Evolutionary conservation across 2,329 filamentous ascomycete species (phyloP).

Genomic region (Verticillium zaregamsianum): DNA sequence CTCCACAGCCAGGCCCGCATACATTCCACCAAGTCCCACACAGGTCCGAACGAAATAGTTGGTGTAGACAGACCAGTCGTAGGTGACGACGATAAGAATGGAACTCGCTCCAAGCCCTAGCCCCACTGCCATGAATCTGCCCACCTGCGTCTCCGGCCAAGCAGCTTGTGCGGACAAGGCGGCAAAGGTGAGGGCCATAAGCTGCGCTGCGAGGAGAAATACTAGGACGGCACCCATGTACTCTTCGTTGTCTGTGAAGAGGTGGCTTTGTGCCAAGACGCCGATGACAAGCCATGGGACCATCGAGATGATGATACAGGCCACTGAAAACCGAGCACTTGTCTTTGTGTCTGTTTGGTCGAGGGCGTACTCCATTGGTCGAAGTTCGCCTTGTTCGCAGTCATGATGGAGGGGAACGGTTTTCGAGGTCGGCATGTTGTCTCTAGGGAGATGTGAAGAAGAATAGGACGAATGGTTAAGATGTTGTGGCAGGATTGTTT

Average conservation of each 20-base stretch:
- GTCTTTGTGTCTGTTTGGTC: neutral
- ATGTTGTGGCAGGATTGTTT: too few species aligned
- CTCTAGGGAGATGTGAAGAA: too few species aligned
- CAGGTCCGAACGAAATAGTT: neutral
- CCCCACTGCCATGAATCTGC: neutral
- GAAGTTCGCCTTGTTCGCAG: neutral
- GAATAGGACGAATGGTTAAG: too few species aligned
- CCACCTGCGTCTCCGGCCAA: neutral
- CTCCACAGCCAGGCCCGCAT: neutral
- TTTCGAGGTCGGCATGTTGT: neutral
- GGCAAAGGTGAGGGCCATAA: neutral
- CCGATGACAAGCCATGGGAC: neutral
- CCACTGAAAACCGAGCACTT: neutral
- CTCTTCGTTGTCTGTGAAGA: neutral
- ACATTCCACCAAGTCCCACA: neutral
- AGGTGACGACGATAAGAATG: neutral
- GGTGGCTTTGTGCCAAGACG: neutral
- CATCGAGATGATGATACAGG: neutral
- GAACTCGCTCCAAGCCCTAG: neutral
- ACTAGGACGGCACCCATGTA: neutral
- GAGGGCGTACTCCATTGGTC: neutral
- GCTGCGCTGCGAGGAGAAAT: neutral
- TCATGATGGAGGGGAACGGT: neutral
- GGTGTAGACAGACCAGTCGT: neutral
- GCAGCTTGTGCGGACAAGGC: neutral